Percentiles rank a stretch among this genome's conserved stretches.
Conservation (phyloP, 2,329 filamentous ascomycete species). For the Arthrocladium fulminans region DNA sequence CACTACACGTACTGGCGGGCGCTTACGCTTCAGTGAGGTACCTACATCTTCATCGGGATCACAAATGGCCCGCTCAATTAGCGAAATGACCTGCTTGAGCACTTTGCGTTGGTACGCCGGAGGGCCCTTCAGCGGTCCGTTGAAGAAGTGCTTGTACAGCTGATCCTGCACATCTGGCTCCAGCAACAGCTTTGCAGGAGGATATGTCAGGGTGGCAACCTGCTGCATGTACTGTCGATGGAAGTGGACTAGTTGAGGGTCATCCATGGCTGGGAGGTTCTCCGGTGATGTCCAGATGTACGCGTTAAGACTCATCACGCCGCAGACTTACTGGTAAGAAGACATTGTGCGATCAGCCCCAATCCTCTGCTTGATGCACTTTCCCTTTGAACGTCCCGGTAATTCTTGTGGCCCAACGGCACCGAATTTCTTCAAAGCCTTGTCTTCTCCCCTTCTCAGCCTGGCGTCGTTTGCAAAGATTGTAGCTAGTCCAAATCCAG, state of each 20-base stretch:
- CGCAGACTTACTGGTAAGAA: not conserved
- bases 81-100: slow-evolving; percentile 61
- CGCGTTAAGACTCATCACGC: not conserved
- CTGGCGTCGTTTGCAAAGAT: not conserved
- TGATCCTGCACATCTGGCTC: slow-evolving; percentile 54
- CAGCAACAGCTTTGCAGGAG: slow-evolving; percentile 50
- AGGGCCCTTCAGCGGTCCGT: slow-evolving; percentile 48
- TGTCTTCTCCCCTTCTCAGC: no score
- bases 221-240: slow-evolving; percentile 73
- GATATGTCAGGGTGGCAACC: slow-evolving; percentile 54
- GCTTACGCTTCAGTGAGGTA: no score
- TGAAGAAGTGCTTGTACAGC: slow-evolving; percentile 60
- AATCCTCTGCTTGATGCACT: no score
- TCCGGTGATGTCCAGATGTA: slow-evolving; percentile 4
- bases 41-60: slow-evolving; percentile 85
- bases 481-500: slow-evolving; percentile 3
- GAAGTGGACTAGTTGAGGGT: slow-evolving; percentile 39
- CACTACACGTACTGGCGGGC: no score
- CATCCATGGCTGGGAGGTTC: slow-evolving; percentile 10
- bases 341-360: not conserved
- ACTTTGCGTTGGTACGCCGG: slow-evolving; percentile 63
- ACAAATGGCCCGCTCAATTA: slow-evolving; percentile 63
- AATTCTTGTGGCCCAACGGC: no score
- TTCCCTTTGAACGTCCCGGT: not conserved
- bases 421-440: not conserved